These are phyloP conservation scores for Epichloe scottii DNA, from an alignment of 2,329 filamentous ascomycete genomes.

Conservation along the genomic window DNA sequence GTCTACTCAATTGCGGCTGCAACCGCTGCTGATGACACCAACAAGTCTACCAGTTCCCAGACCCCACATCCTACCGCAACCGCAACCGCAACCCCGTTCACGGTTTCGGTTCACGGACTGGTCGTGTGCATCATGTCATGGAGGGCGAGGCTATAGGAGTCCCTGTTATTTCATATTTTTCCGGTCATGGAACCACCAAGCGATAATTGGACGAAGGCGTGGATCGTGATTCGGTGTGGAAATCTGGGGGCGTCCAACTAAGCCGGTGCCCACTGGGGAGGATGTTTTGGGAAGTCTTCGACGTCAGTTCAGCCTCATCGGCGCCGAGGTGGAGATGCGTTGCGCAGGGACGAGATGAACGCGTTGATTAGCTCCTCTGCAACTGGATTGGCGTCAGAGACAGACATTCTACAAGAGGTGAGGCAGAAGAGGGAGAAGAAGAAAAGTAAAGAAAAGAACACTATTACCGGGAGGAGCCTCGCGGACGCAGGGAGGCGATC, in stretches of 20 bases:
- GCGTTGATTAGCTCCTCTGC: no score
- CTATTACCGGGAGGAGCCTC: neutral
- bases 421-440: neutral
- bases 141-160: no score
- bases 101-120: neutral
- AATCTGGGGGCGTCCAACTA: neutral
- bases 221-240: neutral
- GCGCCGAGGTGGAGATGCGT: neutral
- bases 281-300: neutral
- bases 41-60: neutral
- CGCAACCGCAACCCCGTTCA: neutral
- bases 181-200: no score
- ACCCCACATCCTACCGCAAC: neutral
- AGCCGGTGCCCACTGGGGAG: neutral
- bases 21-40: neutral
- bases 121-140: neutral
- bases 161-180: no score
- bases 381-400: constrained; percentile 1
- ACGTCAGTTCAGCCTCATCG: constrained; percentile 4
- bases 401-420: neutral
- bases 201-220: neutral
- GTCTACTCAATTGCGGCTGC: neutral
- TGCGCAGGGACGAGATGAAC: neutral
- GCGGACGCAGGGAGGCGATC: neutral
- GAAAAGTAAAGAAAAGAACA: neutral